Conservation (phyloP, 179 eudicot genomes). For the Carnegiea gigantea region DNA sequence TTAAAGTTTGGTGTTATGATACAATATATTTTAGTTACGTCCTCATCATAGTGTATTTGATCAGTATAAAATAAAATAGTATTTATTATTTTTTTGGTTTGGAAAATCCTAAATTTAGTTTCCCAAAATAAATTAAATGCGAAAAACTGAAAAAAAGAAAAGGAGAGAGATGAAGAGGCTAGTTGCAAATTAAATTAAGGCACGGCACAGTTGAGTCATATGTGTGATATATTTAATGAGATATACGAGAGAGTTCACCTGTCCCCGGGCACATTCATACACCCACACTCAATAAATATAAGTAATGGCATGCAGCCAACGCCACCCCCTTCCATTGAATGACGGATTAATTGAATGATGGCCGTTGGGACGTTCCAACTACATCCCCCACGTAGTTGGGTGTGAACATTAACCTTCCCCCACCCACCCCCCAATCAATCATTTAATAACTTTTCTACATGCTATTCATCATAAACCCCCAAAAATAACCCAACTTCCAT, state of each 20-base stretch:
- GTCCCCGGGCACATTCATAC: background rate
- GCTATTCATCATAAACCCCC: background rate
- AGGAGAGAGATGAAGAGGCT: background rate
- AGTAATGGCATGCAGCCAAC: background rate
- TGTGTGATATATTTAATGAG: background rate
- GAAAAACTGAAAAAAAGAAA: background rate
- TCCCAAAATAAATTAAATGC: too few species aligned
- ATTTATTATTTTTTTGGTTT: too few species aligned
- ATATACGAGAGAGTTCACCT: background rate
- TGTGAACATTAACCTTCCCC: slow-evolving; percentile 6
- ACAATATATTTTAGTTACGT: too few species aligned
- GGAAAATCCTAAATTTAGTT: too few species aligned
- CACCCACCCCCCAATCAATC: slow-evolving; percentile 2
- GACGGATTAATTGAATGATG: background rate
- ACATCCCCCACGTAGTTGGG: background rate
- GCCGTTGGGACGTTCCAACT: slow-evolving; percentile 9
- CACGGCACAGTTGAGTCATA: background rate
- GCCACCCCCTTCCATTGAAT: background rate
- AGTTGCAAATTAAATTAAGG: background rate
- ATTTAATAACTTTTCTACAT: background rate
- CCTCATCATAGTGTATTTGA: too few species aligned
- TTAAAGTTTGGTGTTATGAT: too few species aligned
- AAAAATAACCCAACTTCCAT: too few species aligned
- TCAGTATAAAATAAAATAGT: too few species aligned
- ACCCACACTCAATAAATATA: background rate